Conservation (phyloP, 306 rosid species). For the Casuarina glauca region DNA sequence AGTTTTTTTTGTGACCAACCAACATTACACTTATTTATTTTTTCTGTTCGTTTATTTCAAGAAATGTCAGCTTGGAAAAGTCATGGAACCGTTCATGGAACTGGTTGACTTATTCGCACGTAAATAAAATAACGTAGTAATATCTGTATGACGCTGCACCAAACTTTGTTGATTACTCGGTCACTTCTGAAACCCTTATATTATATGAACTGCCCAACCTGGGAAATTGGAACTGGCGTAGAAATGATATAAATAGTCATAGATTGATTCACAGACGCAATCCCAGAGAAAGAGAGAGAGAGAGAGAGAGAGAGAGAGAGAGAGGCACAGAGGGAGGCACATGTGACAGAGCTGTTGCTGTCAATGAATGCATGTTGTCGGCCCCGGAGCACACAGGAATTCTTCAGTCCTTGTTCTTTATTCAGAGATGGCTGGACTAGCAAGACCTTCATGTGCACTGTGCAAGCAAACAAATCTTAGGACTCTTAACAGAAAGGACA, state of each 20-base stretch:
- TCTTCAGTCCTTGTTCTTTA: slow-evolving; percentile 19
- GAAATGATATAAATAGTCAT: background rate
- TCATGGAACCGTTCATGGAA: background rate
- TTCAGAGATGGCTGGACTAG: slow-evolving; percentile 24
- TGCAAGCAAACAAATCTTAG: slow-evolving; percentile 20
- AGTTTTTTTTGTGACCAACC: background rate
- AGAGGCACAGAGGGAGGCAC: background rate
- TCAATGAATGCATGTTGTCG: slow-evolving; percentile 45
- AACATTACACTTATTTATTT: background rate
- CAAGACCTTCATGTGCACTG: slow-evolving; percentile 53
- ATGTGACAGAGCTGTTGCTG: slow-evolving; percentile 29
- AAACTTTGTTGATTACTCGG: background rate
- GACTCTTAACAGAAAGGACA: slow-evolving; percentile 31
- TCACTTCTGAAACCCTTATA: slow-evolving; percentile 4
- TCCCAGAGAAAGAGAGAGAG: slow-evolving; percentile 8
- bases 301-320: background rate
- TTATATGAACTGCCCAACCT: background rate
- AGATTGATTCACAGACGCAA: slow-evolving; percentile 16
- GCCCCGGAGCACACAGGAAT: slow-evolving; percentile 34
- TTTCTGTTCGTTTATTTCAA: too few species aligned
- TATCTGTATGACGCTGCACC: background rate
- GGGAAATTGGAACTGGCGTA: slow-evolving; percentile 7
- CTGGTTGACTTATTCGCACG: background rate
- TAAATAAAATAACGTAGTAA: background rate
- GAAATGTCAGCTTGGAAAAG: too few species aligned